phyloP scores from a whole-genome alignment of 2,329 filamentous ascomycete genomes.

The Ceratocystis alfenasii region DNA sequence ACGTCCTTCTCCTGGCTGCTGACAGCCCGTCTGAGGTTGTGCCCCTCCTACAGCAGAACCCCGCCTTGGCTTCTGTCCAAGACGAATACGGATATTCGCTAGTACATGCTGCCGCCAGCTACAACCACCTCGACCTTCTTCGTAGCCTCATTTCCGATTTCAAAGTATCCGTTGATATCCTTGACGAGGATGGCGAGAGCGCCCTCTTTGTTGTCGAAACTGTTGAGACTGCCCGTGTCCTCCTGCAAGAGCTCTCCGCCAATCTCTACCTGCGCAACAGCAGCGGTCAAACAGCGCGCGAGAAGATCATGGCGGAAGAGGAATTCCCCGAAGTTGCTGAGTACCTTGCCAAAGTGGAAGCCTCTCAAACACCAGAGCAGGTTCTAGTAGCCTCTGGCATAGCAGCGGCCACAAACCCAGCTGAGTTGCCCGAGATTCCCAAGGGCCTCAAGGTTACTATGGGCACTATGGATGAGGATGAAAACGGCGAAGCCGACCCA shows the following conservation, averaged over 20 bases:
- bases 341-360: conserved; percentile 45
- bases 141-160: conserved; percentile 64
- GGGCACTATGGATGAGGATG: conserved; percentile 55
- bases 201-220: conserved; percentile 89
- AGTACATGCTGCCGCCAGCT: conserved; percentile 84
- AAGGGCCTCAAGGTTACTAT: conserved; percentile 67
- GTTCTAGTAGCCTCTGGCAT: conserved; percentile 18
- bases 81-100: conserved; percentile 92
- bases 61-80: conserved; percentile 63
- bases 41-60: conserved; percentile 59
- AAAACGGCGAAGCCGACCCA: conserved; percentile 51
- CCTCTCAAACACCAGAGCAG: conserved; percentile 24
- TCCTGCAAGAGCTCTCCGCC: conserved; percentile 72
- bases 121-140: conserved; percentile 73
- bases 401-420: neutral
- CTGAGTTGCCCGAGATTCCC: conserved; percentile 36
- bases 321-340: conserved; percentile 64
- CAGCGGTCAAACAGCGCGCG: conserved; percentile 66
- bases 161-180: conserved; percentile 64
- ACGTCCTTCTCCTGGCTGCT: conserved; percentile 65
- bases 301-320: conserved; percentile 67
- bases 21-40: conserved; percentile 67
- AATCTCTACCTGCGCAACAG: conserved; percentile 53
- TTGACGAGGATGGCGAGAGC: conserved; percentile 85
- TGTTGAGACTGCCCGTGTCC: conserved; percentile 59